phyloP scores from a whole-genome alignment of 2,329 filamentous ascomycete species.

The Coleophoma crateriformis region DNA sequence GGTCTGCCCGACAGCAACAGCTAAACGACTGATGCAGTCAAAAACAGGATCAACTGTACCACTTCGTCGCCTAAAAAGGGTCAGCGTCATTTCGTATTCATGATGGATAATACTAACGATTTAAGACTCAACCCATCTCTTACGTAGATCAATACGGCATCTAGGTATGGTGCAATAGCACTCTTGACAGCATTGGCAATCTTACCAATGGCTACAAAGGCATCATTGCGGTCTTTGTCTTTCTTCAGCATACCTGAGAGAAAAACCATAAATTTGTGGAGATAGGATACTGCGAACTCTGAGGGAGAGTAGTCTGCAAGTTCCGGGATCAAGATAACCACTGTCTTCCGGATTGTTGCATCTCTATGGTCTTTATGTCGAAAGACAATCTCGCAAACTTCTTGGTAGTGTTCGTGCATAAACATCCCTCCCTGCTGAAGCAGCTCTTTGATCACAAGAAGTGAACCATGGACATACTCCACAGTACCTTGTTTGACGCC shows the following conservation, averaged over 20 bases:
- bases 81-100: slow-evolving; percentile 18
- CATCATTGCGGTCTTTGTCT: slow-evolving; percentile 88
- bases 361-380: slow-evolving; percentile 93
- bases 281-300: slow-evolving; percentile 80
- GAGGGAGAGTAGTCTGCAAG: slow-evolving; percentile 87
- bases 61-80: slow-evolving; percentile 29
- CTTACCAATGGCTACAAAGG: slow-evolving; percentile 92
- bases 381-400: slow-evolving; percentile 88
- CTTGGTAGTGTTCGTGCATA: slow-evolving; percentile 92
- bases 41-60: slow-evolving; percentile 72
- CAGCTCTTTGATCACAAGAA: slow-evolving; percentile 87
- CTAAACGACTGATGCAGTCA: slow-evolving; percentile 94
- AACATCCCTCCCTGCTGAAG: slow-evolving; percentile 97
- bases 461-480: slow-evolving; percentile 88
- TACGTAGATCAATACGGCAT: slow-evolving; percentile 90
- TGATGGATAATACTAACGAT: slow-evolving; percentile 41
- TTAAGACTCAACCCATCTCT: slow-evolving; percentile 83
- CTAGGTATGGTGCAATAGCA: slow-evolving; percentile 89
- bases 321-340: slow-evolving; percentile 86
- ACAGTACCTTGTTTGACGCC: slow-evolving; percentile 77
- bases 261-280: slow-evolving; percentile 97
- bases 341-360: slow-evolving; percentile 77
- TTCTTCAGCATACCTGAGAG: slow-evolving; percentile 90
- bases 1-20: slow-evolving; percentile 91
- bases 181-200: slow-evolving; percentile 95